Evolutionary conservation across 768 basidiomycete species (phyloP).

Genomic region (Kwoniella heveanensis): DNA sequence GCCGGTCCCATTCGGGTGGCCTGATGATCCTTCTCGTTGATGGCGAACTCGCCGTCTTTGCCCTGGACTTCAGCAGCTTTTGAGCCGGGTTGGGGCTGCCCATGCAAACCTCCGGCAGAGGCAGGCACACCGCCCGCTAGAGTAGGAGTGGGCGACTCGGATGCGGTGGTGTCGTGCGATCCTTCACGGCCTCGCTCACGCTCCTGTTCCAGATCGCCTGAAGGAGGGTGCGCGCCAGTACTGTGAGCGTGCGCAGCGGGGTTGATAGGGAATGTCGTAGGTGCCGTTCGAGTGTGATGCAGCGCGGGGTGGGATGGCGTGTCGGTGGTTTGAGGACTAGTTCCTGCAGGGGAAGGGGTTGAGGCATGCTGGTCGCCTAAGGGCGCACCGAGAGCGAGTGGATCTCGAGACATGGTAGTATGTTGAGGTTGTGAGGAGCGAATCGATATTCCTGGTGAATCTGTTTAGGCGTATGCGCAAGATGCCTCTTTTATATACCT

Average conservation of each 20-base stretch:
- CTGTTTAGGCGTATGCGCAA: no score
- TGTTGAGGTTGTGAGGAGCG: no score
- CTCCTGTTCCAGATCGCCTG: background rate
- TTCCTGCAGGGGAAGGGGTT: background rate
- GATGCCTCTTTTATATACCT: no score
- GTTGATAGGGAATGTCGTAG: constrained; percentile 29
- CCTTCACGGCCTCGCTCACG: background rate
- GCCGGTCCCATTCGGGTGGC: constrained; percentile 19
- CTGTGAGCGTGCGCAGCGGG: constrained; percentile 5
- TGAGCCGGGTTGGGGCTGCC: constrained; percentile 27
- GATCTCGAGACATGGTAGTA: constrained; percentile 18
- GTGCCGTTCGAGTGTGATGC: constrained; percentile 26
- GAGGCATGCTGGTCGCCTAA: constrained; percentile 7
- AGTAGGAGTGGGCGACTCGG: constrained; percentile 31
- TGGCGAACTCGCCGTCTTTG: background rate
- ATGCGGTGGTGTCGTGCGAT: constrained; percentile 9
- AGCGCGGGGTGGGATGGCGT: constrained; percentile 12
- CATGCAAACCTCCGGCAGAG: constrained; percentile 20
- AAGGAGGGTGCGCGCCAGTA: background rate
- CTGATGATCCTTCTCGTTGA: constrained; percentile 32
- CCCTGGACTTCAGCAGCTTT: constrained; percentile 2
- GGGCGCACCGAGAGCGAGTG: constrained; percentile 17
- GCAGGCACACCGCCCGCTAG: constrained; percentile 9
- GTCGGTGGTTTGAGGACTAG: background rate
- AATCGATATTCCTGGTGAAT: no score